phyloP scores from a whole-genome alignment of 2,329 filamentous ascomycete genomes.

The Diplodia sapinea region DNA sequence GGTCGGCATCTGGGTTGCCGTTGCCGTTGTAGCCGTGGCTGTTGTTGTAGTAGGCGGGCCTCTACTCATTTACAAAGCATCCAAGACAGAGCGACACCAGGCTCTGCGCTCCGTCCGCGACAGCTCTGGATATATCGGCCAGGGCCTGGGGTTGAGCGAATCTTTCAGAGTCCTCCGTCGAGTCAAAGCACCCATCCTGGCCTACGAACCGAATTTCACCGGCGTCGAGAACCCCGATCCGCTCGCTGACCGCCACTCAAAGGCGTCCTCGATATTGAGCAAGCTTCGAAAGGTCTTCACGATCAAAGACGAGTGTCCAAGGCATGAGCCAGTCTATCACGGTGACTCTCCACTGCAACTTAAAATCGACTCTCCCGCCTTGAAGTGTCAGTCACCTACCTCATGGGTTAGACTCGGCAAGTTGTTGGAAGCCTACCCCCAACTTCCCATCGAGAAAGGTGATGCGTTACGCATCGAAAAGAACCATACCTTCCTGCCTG shows the following conservation, averaged over 20 bases:
- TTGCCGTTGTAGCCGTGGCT: not conserved
- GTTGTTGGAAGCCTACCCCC: not conserved
- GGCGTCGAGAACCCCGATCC: not conserved
- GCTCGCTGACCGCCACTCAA: not conserved
- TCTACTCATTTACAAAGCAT: not conserved
- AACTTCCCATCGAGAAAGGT: not conserved
- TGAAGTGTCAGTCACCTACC: not conserved
- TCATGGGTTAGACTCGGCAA: not conserved
- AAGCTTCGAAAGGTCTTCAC: not conserved
- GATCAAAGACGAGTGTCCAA: conserved; percentile 2
- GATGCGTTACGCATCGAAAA: not conserved
- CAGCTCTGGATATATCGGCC: not conserved
- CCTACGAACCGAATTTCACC: not conserved
- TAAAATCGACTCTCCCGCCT: not conserved
- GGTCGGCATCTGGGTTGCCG: conserved; percentile 12
- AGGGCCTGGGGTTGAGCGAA: not conserved
- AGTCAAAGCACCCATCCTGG: conserved; percentile 1
- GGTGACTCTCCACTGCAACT: conserved; percentile 1
- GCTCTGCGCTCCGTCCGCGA: not conserved
- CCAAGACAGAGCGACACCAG: conserved; percentile 1
- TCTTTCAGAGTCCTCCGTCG: conserved; percentile 1
- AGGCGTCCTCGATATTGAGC: not conserved
- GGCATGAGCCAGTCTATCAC: not conserved
- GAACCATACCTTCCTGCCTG: not conserved
- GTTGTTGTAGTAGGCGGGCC: not conserved